Evolutionary conservation across 148 eudicot species (phyloP), one percentile per base, ranked within the genome.

Genomic region (Fagopyrum tataricum): DNA sequence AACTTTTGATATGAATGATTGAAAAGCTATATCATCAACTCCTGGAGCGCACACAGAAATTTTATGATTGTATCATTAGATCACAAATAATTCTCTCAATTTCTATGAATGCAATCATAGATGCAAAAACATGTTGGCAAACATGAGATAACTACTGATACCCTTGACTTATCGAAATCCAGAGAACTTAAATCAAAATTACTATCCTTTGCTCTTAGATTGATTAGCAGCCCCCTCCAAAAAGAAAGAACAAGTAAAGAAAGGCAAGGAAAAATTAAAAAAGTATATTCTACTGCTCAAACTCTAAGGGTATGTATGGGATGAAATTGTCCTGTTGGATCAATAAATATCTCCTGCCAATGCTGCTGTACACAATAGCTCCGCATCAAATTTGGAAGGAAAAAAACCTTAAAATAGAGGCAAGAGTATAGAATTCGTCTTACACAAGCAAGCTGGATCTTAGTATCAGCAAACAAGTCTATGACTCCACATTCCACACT

Each of bases 1-100:
- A 47, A 82, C 82, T 72, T 78, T 83, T 87, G 88, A 84, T 59
- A 85, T 77, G 83, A 95, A 90, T 47, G 80, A 79, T 44, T 77
- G 83, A 26, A 95, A 67, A 67, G 80, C 74, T 72, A 58, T 72
- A 73, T 70, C 20, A 76, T 49, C 64, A 47, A 47, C 83, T 64
- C 89, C 97, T 88, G 83, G 80, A 85, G 59, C 56, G 74, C 74
- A 48, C 46, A 66, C 43, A 69, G 53, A 44, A 23, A 70, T 13
- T 7, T 42, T 42, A 14, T 31, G 37, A 31, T 31, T 31, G 37
- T 31, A 31, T 31, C 37, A 56, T n/a, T 21, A 53, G 8, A 42
- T 39, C 48, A 7, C 1, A 4, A 40, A 40, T 23, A 18, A 15
- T 23, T 48, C 21, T 6, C 68, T 46, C 12, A 20, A 46, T 6